Conservation (phyloP, 495 filamentous ascomycete species). For the Podospora pseudopauciseta region DNA sequence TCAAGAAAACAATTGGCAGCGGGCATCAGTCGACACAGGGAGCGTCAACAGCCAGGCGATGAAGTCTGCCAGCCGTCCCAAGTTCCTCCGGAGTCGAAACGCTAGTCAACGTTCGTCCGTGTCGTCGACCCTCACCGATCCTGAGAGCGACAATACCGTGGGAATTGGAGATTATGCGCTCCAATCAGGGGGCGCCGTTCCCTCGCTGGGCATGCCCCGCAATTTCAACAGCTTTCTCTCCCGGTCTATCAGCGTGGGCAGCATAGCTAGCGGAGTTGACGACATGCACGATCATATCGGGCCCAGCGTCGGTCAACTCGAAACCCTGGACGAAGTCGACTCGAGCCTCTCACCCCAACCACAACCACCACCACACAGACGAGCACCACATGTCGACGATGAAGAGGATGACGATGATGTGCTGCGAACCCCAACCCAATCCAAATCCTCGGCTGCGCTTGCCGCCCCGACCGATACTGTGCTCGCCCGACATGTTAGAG, state of each 20-base stretch:
- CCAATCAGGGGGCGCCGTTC: constrained; percentile 74
- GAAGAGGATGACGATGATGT: constrained; percentile 22
- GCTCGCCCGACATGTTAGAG: constrained; percentile 79
- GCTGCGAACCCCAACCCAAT: constrained; percentile 48
- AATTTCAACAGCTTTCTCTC: constrained; percentile 58
- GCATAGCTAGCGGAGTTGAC: constrained; percentile 89
- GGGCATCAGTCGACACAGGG: not conserved
- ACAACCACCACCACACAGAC: constrained; percentile 16
- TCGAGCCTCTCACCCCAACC: constrained; percentile 35
- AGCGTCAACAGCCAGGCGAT: constrained; percentile 31
- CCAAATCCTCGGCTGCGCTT: constrained; percentile 37
- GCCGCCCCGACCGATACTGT: constrained; percentile 78
- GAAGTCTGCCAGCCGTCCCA: constrained; percentile 51
- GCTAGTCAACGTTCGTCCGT: constrained; percentile 74
- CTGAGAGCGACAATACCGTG: constrained; percentile 62
- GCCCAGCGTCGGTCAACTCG: constrained; percentile 41
- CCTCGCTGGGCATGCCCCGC: constrained; percentile 53
- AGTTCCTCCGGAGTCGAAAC: constrained; percentile 68
- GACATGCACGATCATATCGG: constrained; percentile 60
- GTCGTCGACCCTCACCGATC: constrained; percentile 67
- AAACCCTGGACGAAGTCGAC: constrained; percentile 47
- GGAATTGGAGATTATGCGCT: constrained; percentile 77
- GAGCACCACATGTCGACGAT: not conserved
- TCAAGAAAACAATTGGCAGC: constrained; percentile 11
- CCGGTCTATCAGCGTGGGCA: constrained; percentile 83